These are phyloP conservation scores for Trichophyton rubrum DNA, from an alignment of 2,329 filamentous ascomycete genomes.

Conservation along the genomic window DNA sequence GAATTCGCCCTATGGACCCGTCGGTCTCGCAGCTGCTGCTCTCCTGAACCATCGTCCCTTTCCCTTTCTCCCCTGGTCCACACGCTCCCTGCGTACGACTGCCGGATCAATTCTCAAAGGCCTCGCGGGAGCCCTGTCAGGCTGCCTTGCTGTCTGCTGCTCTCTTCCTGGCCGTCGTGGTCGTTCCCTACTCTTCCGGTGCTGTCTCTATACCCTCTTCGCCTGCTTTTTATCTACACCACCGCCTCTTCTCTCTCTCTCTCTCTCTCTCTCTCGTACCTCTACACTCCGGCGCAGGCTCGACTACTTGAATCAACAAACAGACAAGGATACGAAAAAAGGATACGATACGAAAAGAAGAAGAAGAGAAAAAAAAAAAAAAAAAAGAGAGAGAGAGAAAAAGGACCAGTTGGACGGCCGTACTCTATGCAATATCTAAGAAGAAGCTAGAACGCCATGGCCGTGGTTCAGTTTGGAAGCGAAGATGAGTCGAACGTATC, in stretches of 20 bases:
- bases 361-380: not conserved
- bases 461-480: slow-evolving; percentile 27
- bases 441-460: slow-evolving; percentile 19
- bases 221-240: not conserved
- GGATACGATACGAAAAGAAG: not conserved
- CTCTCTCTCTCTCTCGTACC: not conserved
- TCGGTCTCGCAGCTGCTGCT: not conserved
- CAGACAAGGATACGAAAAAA: not conserved
- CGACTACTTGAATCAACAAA: not conserved
- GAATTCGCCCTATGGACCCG: not conserved
- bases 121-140: not conserved
- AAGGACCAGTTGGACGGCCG: not conserved
- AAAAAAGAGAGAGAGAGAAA: not conserved
- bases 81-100: not conserved
- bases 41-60: not conserved
- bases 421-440: not conserved
- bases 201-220: not conserved
- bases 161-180: not conserved
- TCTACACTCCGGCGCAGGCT: not conserved
- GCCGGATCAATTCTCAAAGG: not conserved
- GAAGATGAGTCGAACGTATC: slow-evolving; percentile 36
- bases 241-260: not conserved
- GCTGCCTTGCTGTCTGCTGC: not conserved
- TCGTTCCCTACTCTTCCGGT: not conserved
- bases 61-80: not conserved